These are phyloP conservation scores for Phalaenopsis aphrodite DNA, from an alignment of 106 monocot species.

Conservation along the genomic window DNA sequence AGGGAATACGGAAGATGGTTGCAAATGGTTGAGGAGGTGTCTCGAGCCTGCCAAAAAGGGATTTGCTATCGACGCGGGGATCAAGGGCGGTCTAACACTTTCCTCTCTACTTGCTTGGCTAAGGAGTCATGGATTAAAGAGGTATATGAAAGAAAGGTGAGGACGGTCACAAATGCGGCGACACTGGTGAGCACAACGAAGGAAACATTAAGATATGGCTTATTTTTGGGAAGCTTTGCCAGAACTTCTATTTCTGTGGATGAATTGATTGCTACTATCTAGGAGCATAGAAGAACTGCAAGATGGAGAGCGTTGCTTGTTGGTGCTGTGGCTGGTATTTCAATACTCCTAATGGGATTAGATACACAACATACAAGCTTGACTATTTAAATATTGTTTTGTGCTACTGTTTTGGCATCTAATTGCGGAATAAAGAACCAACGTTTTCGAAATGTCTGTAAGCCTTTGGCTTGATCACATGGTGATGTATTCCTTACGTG, in stretches of 20 bases:
- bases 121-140: slow-evolving; percentile 50
- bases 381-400: slow-evolving; percentile 88
- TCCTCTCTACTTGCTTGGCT: slow-evolving; percentile 76
- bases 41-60: slow-evolving; percentile 77
- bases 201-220: slow-evolving; percentile 83
- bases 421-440: slow-evolving; percentile 97
- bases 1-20: slow-evolving; percentile 20
- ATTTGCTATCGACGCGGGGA: slow-evolving; percentile 79
- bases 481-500: slow-evolving; percentile 99
- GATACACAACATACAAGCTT: slow-evolving; percentile 81
- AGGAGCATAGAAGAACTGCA: slow-evolving; percentile 71
- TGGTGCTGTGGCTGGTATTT: slow-evolving; percentile 86
- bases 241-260: slow-evolving; percentile 88
- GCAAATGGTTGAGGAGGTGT: slow-evolving; percentile 52
- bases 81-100: slow-evolving; percentile 88
- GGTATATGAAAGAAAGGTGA: slow-evolving; percentile 30
- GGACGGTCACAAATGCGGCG: slow-evolving; percentile 63
- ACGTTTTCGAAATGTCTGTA: slow-evolving; percentile 76
- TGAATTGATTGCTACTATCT: slow-evolving; percentile 62
- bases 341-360: slow-evolving; percentile 86
- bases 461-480: slow-evolving; percentile 82
- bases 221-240: slow-evolving; percentile 84
- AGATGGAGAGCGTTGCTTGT: slow-evolving; percentile 85
- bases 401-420: slow-evolving; percentile 84
- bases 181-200: slow-evolving; percentile 51